Percentiles rank a stretch among this genome's conserved stretches.
These are phyloP conservation scores for Aureobasidium sp. DNA, from an alignment of 2,329 filamentous ascomycete species.

Conservation along the genomic window DNA sequence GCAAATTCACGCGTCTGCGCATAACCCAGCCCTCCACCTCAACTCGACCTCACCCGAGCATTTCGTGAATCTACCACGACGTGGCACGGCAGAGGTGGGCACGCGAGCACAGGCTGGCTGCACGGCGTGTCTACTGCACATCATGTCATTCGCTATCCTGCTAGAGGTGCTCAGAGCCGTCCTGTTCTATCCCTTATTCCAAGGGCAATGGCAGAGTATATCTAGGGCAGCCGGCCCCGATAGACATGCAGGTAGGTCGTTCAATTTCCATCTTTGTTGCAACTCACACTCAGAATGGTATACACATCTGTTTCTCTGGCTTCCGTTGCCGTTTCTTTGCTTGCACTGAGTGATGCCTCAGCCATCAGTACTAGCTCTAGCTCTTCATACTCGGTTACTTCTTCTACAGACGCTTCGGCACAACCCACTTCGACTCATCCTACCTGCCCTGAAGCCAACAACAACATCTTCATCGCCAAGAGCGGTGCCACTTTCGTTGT, in stretches of 20 bases:
- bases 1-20: background rate
- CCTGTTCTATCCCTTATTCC: background rate
- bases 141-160: conserved; percentile 10
- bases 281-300: background rate
- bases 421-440: conserved; percentile 1
- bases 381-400: background rate
- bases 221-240: background rate
- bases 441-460: conserved; percentile 11
- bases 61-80: background rate
- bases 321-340: conserved; percentile 3
- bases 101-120: background rate
- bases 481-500: conserved; percentile 13
- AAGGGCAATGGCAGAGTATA: background rate
- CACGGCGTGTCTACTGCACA: background rate
- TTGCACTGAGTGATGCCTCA: conserved; percentile 11
- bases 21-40: background rate
- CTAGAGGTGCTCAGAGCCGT: background rate
- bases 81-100: background rate
- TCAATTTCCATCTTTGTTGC: background rate
- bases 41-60: background rate
- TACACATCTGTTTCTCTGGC: background rate
- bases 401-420: background rate
- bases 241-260: background rate
- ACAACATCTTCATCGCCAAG: conserved; percentile 6
- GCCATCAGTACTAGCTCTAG: background rate